Conservation (phyloP, 2,329 filamentous ascomycete genomes). For the Anisogramma anomala region DNA sequence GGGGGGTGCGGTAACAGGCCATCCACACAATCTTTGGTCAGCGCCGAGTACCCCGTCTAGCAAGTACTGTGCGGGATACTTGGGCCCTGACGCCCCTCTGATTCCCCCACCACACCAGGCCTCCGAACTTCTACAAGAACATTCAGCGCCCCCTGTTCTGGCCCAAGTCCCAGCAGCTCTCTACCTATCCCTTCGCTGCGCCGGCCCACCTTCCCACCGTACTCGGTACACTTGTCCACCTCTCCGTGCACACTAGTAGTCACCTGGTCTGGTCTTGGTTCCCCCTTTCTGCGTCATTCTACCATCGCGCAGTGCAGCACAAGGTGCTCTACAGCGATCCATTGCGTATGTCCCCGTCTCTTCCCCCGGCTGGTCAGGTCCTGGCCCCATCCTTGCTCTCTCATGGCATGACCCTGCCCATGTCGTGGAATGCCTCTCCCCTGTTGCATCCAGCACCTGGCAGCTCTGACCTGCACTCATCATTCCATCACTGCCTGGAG, state of each 20-base stretch:
- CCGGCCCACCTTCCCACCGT: neutral
- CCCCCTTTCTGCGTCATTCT: neutral
- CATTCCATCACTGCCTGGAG: too few species aligned
- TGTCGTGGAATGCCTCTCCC: too few species aligned
- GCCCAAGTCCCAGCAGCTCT: too few species aligned
- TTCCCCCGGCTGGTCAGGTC: neutral
- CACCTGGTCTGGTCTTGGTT: neutral
- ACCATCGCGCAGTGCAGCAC: neutral
- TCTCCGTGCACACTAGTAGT: neutral
- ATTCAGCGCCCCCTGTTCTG: constrained; percentile 1
- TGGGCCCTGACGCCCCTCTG: neutral
- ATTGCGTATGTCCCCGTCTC: neutral
- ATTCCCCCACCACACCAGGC: neutral
- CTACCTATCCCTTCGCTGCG: neutral
- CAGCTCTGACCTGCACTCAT: too few species aligned
- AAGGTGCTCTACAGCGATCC: neutral
- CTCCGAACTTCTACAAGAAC: constrained; percentile 4
- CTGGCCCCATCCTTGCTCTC: constrained; percentile 3
- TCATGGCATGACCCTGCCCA: neutral
- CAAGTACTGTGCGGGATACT: constrained; percentile 4
- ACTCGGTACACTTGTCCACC: neutral
- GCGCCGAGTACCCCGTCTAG: constrained; percentile 1
- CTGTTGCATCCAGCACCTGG: too few species aligned
- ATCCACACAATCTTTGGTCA: neutral
- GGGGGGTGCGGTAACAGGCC: too few species aligned